Conservation (phyloP, 1,284 basidiomycete genomes). For the Austropuccinia psidii region DNA sequence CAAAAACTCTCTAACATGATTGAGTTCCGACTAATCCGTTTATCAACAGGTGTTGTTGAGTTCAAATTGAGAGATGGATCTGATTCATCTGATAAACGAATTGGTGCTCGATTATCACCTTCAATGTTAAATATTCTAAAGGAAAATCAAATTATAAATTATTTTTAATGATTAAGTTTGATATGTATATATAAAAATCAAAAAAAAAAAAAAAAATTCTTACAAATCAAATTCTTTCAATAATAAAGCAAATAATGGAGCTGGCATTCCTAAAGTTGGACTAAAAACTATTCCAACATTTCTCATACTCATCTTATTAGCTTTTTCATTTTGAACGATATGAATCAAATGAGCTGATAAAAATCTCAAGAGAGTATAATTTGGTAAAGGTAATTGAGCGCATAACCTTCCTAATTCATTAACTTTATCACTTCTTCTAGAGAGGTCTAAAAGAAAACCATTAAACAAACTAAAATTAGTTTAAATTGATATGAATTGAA, state of each 20-base stretch:
- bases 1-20: background rate
- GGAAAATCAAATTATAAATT: background rate
- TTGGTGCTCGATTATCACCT: conserved; percentile 23
- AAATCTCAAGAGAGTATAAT: conserved; percentile 86
- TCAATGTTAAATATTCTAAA: conserved; percentile 30
- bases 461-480: background rate
- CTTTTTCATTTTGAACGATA: conserved; percentile 76
- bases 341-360: conserved; percentile 91
- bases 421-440: conserved; percentile 82
- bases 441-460: conserved; percentile 45
- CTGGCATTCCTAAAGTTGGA: conserved; percentile 87
- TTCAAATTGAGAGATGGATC: background rate
- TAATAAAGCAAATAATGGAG: conserved; percentile 49
- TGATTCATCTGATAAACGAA: conserved; percentile 2
- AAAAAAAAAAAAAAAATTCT: background rate
- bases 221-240: conserved; percentile 30
- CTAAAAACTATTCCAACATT: conserved; percentile 98
- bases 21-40: conserved; percentile 29
- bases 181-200: background rate
- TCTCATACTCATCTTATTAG: conserved; percentile 98
- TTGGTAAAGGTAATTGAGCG: conserved; percentile 74
- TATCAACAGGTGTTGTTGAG: background rate
- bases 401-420: conserved; percentile 77
- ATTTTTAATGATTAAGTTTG: background rate
- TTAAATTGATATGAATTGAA: conserved; percentile 28